Percentiles rank a stretch among this genome's conserved stretches.
phyloP scores from a whole-genome alignment of 768 basidiomycete genomes.

The Lyophyllum shimeji region DNA sequence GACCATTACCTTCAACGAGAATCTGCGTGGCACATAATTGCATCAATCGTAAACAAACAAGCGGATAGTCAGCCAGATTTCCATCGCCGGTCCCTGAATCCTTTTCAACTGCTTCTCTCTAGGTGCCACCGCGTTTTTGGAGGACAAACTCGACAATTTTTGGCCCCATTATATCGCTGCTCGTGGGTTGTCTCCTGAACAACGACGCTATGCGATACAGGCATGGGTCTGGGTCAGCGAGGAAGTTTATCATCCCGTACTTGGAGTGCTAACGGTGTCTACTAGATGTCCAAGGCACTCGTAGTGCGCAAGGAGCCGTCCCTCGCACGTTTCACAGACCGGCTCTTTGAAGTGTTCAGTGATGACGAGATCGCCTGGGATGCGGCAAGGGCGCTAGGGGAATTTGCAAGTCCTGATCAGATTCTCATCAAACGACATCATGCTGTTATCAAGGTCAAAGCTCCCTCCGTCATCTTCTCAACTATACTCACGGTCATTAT shows the following conservation, averaged over 20 bases:
- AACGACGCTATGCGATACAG: slow-evolving; percentile 51
- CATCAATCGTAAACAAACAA: slow-evolving; percentile 79
- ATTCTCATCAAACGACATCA: slow-evolving; percentile 77
- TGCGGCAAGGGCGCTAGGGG: slow-evolving; percentile 76
- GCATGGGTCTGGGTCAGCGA: slow-evolving; percentile 67
- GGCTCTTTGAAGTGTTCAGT: slow-evolving; percentile 67
- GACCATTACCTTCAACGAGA: slow-evolving; percentile 52
- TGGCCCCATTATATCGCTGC: slow-evolving; percentile 50
- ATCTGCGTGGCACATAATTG: slow-evolving; percentile 55
- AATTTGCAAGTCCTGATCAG: slow-evolving; percentile 58
- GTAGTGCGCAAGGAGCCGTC: slow-evolving; percentile 69
- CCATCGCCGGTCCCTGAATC: neutral
- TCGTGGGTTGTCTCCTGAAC: slow-evolving; percentile 23
- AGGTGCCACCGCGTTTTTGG: slow-evolving; percentile 52
- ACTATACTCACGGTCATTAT: neutral
- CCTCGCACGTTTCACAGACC: slow-evolving; percentile 55
- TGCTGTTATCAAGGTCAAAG: slow-evolving; percentile 71
- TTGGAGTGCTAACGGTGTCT: neutral
- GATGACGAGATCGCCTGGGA: slow-evolving; percentile 66
- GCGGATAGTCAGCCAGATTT: slow-evolving; percentile 50
- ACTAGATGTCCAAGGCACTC: slow-evolving; percentile 76
- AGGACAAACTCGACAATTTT: slow-evolving; percentile 40
- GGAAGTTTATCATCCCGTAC: slow-evolving; percentile 15
- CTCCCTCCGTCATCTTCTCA: neutral
- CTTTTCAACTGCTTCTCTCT: neutral